Evolutionary conservation across 2,329 filamentous ascomycete species (phyloP).

Genomic region (Rhynchosporium secalis): DNA sequence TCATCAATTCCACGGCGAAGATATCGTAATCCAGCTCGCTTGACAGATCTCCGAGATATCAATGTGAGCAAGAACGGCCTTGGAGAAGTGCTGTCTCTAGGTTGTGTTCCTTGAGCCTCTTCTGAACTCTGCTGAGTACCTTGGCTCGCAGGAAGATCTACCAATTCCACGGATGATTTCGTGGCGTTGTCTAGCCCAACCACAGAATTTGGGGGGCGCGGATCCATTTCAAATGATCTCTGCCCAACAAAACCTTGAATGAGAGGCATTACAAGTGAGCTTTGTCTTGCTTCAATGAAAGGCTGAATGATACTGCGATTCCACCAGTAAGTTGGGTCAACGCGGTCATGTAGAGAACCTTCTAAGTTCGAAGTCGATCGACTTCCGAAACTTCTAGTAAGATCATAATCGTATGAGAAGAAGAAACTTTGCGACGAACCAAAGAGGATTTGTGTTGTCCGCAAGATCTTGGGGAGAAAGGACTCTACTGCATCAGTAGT

Average conservation of each 20-base stretch:
- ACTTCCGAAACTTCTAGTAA: slow-evolving; percentile 66
- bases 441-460: slow-evolving; percentile 82
- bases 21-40: slow-evolving; percentile 86
- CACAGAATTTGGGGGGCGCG: slow-evolving; percentile 46
- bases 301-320: slow-evolving; percentile 74
- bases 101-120: slow-evolving; percentile 29
- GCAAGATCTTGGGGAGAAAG: slow-evolving; percentile 79
- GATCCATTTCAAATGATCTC: slow-evolving; percentile 72
- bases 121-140: neutral
- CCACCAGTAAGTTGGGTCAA: slow-evolving; percentile 87
- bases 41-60: slow-evolving; percentile 84
- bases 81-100: slow-evolving; percentile 23
- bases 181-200: slow-evolving; percentile 52
- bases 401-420: slow-evolving; percentile 92
- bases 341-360: slow-evolving; percentile 67
- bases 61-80: slow-evolving; percentile 67
- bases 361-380: slow-evolving; percentile 46
- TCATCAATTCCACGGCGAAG: slow-evolving; percentile 88
- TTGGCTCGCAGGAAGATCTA: slow-evolving; percentile 41
- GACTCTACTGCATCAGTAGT: slow-evolving; percentile 28
- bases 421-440: slow-evolving; percentile 82
- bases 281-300: slow-evolving; percentile 72
- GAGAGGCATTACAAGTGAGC: slow-evolving; percentile 72
- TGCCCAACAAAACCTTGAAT: slow-evolving; percentile 96
- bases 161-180: slow-evolving; percentile 45